Conservation (phyloP, 257 asterid species). For the Solanum etuberosum region DNA sequence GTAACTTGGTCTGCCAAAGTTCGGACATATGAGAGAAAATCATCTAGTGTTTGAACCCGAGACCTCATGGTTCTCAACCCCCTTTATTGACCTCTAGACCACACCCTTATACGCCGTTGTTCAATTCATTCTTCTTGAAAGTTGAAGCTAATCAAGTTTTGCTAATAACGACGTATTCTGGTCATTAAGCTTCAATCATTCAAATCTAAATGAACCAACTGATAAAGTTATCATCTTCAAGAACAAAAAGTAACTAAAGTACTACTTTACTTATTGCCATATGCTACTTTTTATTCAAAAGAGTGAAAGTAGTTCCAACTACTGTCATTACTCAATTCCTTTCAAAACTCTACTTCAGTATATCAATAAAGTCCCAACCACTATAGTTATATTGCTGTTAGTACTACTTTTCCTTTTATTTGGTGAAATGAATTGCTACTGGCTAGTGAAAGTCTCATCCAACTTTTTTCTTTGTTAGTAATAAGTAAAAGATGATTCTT, state of each 20-base stretch:
- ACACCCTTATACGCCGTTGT: neutral
- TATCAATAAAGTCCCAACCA: conserved; percentile 1
- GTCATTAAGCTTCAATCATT: neutral
- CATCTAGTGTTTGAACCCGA: neutral
- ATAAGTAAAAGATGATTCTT: neutral
- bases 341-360: neutral
- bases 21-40: neutral
- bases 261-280: conserved; percentile 12
- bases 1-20: neutral
- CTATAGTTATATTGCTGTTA: neutral
- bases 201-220: neutral
- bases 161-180: neutral
- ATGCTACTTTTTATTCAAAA: neutral
- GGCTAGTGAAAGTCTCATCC: neutral
- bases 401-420: neutral
- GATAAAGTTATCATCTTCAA: neutral
- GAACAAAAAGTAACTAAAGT: neutral
- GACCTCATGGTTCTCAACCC: neutral
- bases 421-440: neutral
- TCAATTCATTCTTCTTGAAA: neutral
- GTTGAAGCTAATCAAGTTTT: neutral
- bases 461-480: neutral
- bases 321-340: neutral
- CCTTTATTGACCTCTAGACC: neutral
- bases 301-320: conserved; percentile 1